Conservation (phyloP, 2,329 filamentous ascomycete species). For the Ploettnerulaceae sp. region DNA sequence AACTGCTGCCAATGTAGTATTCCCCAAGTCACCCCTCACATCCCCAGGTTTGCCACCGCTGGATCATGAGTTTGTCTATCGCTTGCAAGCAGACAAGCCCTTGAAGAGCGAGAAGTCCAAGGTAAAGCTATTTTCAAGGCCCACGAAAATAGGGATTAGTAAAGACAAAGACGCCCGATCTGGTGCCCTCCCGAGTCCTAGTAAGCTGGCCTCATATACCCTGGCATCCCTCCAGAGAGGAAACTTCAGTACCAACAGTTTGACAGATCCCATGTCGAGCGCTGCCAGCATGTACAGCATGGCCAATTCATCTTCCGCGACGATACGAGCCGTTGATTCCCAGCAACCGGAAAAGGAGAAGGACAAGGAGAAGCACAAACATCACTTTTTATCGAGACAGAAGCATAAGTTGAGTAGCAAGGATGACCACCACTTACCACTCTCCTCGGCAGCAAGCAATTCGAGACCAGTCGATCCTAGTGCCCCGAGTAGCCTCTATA, state of each 20-base stretch:
- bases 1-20: slow-evolving; percentile 68
- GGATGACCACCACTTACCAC: slow-evolving; percentile 66
- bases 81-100: slow-evolving; percentile 50
- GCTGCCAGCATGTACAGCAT: slow-evolving; percentile 64
- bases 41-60: slow-evolving; percentile 33
- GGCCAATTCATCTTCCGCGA: slow-evolving; percentile 72
- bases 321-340: slow-evolving; percentile 61
- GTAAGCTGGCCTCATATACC: slow-evolving; percentile 61
- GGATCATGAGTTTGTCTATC: slow-evolving; percentile 33
- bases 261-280: slow-evolving; percentile 52
- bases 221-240: slow-evolving; percentile 59
- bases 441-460: slow-evolving; percentile 73
- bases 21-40: slow-evolving; percentile 47
- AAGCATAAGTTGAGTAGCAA: slow-evolving; percentile 72
- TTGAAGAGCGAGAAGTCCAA: slow-evolving; percentile 65
- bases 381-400: slow-evolving; percentile 73
- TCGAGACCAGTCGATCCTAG: slow-evolving; percentile 70
- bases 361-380: slow-evolving; percentile 69
- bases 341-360: slow-evolving; percentile 43
- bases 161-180: slow-evolving; percentile 62
- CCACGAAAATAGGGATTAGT: slow-evolving; percentile 65
- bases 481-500: slow-evolving; percentile 72
- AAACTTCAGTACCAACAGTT: slow-evolving; percentile 67
- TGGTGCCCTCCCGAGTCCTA: slow-evolving; percentile 66
- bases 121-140: slow-evolving; percentile 76